phyloP scores from a whole-genome alignment of 257 asterid species.

The Penstemon davidsonii region DNA sequence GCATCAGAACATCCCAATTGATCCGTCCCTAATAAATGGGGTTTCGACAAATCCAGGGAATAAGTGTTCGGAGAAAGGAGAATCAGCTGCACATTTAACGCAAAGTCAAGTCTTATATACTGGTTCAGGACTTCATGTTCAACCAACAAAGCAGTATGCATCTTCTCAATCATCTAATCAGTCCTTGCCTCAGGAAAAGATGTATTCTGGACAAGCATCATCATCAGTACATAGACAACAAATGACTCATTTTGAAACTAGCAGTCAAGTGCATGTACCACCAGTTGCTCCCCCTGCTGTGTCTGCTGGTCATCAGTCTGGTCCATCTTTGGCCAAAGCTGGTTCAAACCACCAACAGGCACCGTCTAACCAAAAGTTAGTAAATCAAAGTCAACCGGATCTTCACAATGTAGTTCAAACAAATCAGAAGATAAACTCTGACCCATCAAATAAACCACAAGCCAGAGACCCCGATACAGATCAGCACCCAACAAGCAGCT shows the following conservation, averaged over 20 bases:
- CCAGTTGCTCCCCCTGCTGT: slow-evolving; percentile 44
- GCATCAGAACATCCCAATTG: slow-evolving; percentile 57
- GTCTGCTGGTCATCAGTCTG: slow-evolving; percentile 49
- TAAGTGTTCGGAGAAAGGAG: slow-evolving; percentile 50
- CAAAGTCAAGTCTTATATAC: slow-evolving; percentile 52
- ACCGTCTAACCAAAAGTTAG: slow-evolving; percentile 51
- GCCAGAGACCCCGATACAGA: slow-evolving; percentile 50
- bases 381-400: slow-evolving; percentile 50
- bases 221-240: slow-evolving; percentile 50
- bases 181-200: slow-evolving; percentile 55
- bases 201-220: slow-evolving; percentile 47
- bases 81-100: slow-evolving; percentile 42
- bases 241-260: slow-evolving; percentile 47
- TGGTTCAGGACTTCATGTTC: slow-evolving; percentile 44
- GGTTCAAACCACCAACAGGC: slow-evolving; percentile 52
- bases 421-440: slow-evolving; percentile 48
- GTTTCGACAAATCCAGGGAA: slow-evolving; percentile 50
- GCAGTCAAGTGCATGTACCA: slow-evolving; percentile 50
- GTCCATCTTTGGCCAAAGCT: slow-evolving; percentile 38
- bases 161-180: slow-evolving; percentile 57
- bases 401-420: slow-evolving; percentile 48
- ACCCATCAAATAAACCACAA: slow-evolving; percentile 43
- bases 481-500: slow-evolving; percentile 46
- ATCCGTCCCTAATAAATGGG: slow-evolving; percentile 57
- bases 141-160: slow-evolving; percentile 44